These are phyloP conservation scores for Coix lacrymajobi DNA, from an alignment of 176 grass and related monocot genomes.

Conservation along the genomic window DNA sequence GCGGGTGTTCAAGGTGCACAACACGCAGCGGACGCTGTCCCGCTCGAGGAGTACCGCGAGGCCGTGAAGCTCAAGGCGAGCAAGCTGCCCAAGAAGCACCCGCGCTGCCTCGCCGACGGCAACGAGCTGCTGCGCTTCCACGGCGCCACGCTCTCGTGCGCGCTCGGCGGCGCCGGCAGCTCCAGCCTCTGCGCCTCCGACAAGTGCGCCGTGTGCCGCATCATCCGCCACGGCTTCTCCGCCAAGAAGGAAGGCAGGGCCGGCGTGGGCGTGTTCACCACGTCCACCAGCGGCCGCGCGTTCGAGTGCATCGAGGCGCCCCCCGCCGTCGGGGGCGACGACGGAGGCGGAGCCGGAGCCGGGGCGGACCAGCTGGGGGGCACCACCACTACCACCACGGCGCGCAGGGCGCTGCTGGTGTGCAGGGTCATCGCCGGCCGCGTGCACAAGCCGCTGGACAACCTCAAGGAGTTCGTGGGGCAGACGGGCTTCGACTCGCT, in stretches of 20 bases:
- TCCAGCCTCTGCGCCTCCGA: constrained; percentile 57
- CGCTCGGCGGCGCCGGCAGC: constrained; percentile 16
- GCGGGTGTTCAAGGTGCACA: constrained; percentile 92
- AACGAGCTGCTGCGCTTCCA: constrained; percentile 91
- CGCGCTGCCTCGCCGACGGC: constrained; percentile 84
- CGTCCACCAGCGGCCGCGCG: constrained; percentile 76
- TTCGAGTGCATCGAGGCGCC: constrained; percentile 51
- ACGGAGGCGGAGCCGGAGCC: neutral
- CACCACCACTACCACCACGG: neutral
- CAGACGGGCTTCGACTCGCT: constrained; percentile 87
- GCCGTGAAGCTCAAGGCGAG: constrained; percentile 71
- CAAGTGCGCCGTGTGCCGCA: constrained; percentile 67
- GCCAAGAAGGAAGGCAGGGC: constrained; percentile 41
- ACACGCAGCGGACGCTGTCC: constrained; percentile 83
- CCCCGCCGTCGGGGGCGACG: neutral
- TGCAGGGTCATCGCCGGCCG: constrained; percentile 86
- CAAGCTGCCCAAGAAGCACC: constrained; percentile 88
- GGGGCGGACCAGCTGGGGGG: neutral
- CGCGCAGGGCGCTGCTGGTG: constrained; percentile 68
- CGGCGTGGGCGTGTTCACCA: constrained; percentile 71
- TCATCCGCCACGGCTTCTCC: constrained; percentile 72
- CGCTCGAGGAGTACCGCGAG: constrained; percentile 94
- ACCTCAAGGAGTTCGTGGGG: constrained; percentile 60
- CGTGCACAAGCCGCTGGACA: constrained; percentile 86
- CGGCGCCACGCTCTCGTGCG: constrained; percentile 66